Base-by-base conservation (phyloP, 1,139 yeast species). In the Saccharomycopsis hybrid region DNA sequence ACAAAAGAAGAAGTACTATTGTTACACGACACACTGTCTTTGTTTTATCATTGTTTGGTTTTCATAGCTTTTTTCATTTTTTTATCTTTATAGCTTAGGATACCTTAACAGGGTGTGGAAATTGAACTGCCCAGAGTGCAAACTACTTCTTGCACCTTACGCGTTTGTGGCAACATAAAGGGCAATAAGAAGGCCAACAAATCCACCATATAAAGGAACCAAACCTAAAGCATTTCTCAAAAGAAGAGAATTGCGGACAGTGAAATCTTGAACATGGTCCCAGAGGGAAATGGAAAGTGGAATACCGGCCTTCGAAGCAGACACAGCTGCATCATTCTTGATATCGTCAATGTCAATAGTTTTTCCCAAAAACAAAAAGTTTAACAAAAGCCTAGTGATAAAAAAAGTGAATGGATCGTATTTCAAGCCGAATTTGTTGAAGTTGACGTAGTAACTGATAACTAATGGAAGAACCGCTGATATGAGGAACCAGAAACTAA, bases 321-420 rank as follows among this genome's bases (percentile, higher is more conserved):
- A 52, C 35, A 59, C 62, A 42, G 57, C 59, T 38, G 60, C 57
- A 47, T 60, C 61, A 54, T 55, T 57, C 47, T 57, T 55, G 18
- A 61, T 51, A 50, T 61, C 64, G 5, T 58, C 57, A 41, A 60
- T 55, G 35, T 63, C 55, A 41, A 61, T 58, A 45, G 56, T 41
- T 33, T 58, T 56, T n/a, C 60, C 60, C 46, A 69, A 62, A 55
- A 72, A 64, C 39, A 69, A 53, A 66, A 73, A 76, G 58, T 69
- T 72, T 42, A 76, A 59, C 55, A 79, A 61, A 41, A 75, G 64
- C 61, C 79, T 78, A 52, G 71, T 55, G 57, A 80, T 64, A 53
- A 79, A 78, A 65, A 77, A 80, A 52, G 76, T 69, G 57, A 80
- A 72, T 37, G 85, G 85, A 63, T 80, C 86, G 62, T 65, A 72